Percentiles rank a stretch among this genome's conserved stretches.
Evolutionary conservation across 176 grass and related monocot genomes (phyloP).

Genomic region (Hordeum vulgare): MorexV3_pseudomolecules_assembly NC_058523.1:239750031-239750530

Average conservation of each 20-base stretch:
- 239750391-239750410: slow-evolving; percentile 89
- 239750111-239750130: slow-evolving; percentile 1
- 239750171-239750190: not conserved
- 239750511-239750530: not conserved
- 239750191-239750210: not conserved
- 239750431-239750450: slow-evolving; percentile 70
- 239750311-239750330: not conserved
- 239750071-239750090: no score
- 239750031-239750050: no score
- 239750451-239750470: not conserved
- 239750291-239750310: not conserved
- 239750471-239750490: not conserved
- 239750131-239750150: not conserved
- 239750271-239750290: not conserved
- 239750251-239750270: not conserved
- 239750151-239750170: not conserved
- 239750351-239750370: slow-evolving; percentile 79
- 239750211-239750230: not conserved
- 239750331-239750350: slow-evolving; percentile 1
- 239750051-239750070: no score
- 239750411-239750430: slow-evolving; percentile 95
- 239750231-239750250: not conserved
- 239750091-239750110: no score
- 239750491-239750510: slow-evolving; percentile 6
- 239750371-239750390: slow-evolving; percentile 77